These are phyloP conservation scores for Xanthoceras sorbifolium DNA, from an alignment of 345 rosid genomes.

Conservation along the genomic window DNA sequence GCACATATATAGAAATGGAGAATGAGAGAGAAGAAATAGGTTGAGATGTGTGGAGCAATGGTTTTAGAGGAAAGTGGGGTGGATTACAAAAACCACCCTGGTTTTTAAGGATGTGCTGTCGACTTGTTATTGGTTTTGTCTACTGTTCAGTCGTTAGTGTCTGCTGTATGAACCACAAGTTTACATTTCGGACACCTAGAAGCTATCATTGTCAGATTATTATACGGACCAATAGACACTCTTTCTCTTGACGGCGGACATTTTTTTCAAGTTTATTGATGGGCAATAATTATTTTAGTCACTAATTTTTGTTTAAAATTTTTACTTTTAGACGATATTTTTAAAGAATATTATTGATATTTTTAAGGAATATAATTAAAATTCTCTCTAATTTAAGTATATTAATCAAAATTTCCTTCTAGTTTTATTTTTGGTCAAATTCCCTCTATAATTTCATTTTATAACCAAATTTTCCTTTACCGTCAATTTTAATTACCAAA, in stretches of 20 bases:
- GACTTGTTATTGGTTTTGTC: slow-evolving; percentile 21
- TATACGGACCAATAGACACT: neutral
- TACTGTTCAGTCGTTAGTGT: slow-evolving; percentile 9
- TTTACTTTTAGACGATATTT: too few relatives aligned
- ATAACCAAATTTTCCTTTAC: too few relatives aligned
- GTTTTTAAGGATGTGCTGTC: slow-evolving; percentile 35
- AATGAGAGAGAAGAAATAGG: neutral
- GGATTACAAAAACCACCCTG: slow-evolving; percentile 34
- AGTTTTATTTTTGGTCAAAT: too few relatives aligned
- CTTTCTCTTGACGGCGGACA: neutral
- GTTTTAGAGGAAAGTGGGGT: slow-evolving; percentile 8
- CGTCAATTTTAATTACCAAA: too few relatives aligned
- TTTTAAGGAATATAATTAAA: too few relatives aligned
- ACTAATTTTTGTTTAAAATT: too few relatives aligned
- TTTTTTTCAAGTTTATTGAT: neutral
- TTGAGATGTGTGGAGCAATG: neutral
- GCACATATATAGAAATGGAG: slow-evolving; percentile 33
- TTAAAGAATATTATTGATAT: too few relatives aligned
- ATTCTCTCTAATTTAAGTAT: too few relatives aligned
- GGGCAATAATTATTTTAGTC: too few relatives aligned
- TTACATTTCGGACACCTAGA: neutral
- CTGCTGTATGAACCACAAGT: slow-evolving; percentile 5
- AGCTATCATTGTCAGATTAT: neutral
- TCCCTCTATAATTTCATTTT: too few relatives aligned
- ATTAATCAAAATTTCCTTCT: too few relatives aligned